Evolutionary conservation across 768 basidiomycete genomes (phyloP).

Genomic region (Russula emetica): DNA sequence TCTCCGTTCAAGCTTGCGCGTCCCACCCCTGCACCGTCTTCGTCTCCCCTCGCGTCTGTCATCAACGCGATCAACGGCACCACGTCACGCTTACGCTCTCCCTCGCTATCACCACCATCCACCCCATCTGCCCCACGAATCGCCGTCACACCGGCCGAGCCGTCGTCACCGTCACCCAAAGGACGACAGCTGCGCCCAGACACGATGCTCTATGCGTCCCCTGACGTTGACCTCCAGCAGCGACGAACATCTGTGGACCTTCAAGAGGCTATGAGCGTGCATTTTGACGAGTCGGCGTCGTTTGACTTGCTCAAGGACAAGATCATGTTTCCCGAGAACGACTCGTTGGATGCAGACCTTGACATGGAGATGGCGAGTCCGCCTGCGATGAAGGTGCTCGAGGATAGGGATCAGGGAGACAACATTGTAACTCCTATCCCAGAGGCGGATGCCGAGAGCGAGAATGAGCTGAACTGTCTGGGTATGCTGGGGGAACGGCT

Average conservation of each 20-base stretch:
- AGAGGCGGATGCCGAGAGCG: background rate
- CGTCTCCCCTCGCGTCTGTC: slow-evolving; percentile 28
- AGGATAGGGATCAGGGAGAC: background rate
- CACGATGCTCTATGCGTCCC: background rate
- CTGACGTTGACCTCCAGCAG: slow-evolving; percentile 2
- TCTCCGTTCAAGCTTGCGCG: slow-evolving; percentile 27
- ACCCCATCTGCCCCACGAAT: slow-evolving; percentile 21
- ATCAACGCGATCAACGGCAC: slow-evolving; percentile 27
- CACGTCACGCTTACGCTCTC: slow-evolving; percentile 1
- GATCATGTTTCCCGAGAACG: slow-evolving; percentile 23
- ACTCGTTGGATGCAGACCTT: slow-evolving; percentile 22
- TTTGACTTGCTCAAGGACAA: slow-evolving; percentile 28
- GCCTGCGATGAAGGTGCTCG: background rate
- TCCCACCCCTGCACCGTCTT: slow-evolving; percentile 33
- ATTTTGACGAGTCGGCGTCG: slow-evolving; percentile 26
- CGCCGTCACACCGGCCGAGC: slow-evolving; percentile 16
- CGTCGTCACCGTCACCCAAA: slow-evolving; percentile 21
- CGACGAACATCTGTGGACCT: slow-evolving; percentile 25
- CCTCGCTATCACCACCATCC: slow-evolving; percentile 1
- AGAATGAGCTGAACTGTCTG: slow-evolving; percentile 10
- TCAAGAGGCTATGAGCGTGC: slow-evolving; percentile 22
- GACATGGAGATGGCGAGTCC: slow-evolving; percentile 11
- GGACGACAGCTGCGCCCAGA: slow-evolving; percentile 8
- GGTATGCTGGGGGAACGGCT: slow-evolving; percentile 19
- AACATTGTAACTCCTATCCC: background rate